These are phyloP conservation scores for Phialophora macrospora DNA, from an alignment of 2,329 filamentous ascomycete genomes.

Conservation along the genomic window DNA sequence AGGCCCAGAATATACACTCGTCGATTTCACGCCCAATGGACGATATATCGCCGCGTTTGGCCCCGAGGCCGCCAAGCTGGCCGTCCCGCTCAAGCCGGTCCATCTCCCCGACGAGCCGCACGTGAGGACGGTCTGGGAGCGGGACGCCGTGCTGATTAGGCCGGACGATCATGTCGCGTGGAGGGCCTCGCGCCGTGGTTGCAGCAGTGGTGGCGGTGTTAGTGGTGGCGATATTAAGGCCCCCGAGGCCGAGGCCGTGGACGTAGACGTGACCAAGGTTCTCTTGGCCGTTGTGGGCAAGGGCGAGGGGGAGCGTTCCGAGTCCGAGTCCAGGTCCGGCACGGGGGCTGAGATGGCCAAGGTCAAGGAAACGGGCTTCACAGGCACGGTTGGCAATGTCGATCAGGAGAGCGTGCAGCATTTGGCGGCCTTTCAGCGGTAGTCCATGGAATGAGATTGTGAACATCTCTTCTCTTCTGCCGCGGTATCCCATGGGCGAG, in stretches of 20 bases:
- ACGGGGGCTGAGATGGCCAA: not conserved
- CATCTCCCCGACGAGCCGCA: conserved; percentile 35
- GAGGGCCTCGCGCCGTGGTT: conserved; percentile 23
- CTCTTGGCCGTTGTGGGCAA: conserved; percentile 11
- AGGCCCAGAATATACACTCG: conserved; percentile 30
- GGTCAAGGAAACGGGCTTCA: conserved; percentile 22
- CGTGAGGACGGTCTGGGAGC: conserved; percentile 39
- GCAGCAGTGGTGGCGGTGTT: not conserved
- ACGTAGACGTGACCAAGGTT: conserved; percentile 4
- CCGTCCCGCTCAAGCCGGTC: conserved; percentile 36
- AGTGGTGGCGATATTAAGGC: not conserved
- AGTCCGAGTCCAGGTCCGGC: too few species aligned
- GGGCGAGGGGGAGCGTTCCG: too few species aligned
- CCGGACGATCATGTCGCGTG: conserved; percentile 44
- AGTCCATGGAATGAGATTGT: not conserved
- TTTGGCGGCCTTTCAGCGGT: conserved; percentile 12
- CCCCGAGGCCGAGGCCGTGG: not conserved
- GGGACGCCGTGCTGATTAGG: conserved; percentile 40
- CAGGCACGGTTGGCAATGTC: conserved; percentile 27
- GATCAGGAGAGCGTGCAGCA: conserved; percentile 21
- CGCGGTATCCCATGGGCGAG: too few species aligned
- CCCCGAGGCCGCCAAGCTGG: conserved; percentile 11
- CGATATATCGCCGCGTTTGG: conserved; percentile 15
- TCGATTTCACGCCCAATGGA: conserved; percentile 32
- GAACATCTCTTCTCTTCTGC: too few species aligned